Evolutionary conservation across 768 basidiomycete species (phyloP).

Genomic region (Tephrocybe sp.): DNA sequence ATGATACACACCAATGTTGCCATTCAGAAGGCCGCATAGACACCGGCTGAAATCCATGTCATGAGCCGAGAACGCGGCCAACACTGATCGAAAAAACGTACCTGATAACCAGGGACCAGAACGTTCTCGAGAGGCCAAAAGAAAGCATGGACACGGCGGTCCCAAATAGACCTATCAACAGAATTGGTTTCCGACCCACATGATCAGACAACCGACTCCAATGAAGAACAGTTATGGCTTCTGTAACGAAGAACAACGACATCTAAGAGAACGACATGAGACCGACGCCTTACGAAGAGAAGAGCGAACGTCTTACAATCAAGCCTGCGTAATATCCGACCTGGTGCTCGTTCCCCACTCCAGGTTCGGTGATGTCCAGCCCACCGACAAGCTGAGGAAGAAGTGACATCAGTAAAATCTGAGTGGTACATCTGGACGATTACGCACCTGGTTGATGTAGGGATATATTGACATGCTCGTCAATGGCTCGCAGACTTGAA

Average conservation of each 20-base stretch:
- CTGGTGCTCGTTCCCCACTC: slow-evolving; percentile 56
- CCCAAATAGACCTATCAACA: slow-evolving; percentile 54
- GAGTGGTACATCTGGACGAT: too few species aligned
- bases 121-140: slow-evolving; percentile 61
- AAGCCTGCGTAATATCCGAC: slow-evolving; percentile 70
- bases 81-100: slow-evolving; percentile 9
- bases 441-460: too few species aligned
- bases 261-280: slow-evolving; percentile 34
- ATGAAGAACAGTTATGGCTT: slow-evolving; percentile 56
- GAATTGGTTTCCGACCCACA: slow-evolving; percentile 58
- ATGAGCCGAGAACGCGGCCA: too few species aligned
- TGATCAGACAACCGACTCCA: slow-evolving; percentile 64
- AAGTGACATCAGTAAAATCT: too few species aligned
- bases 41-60: slow-evolving; percentile 43
- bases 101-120: slow-evolving; percentile 55
- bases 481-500: too few species aligned
- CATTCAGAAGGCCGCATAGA: slow-evolving; percentile 66
- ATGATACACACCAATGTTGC: slow-evolving; percentile 51
- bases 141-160: slow-evolving; percentile 48
- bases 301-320: slow-evolving; percentile 31
- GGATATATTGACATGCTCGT: too few species aligned
- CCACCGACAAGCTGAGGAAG: slow-evolving; percentile 52
- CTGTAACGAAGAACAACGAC: slow-evolving; percentile 59
- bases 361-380: slow-evolving; percentile 46
- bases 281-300: background rate